These are phyloP conservation scores for Yarrowia bubula DNA, from an alignment of 805 yeast species.

Conservation along the genomic window DNA sequence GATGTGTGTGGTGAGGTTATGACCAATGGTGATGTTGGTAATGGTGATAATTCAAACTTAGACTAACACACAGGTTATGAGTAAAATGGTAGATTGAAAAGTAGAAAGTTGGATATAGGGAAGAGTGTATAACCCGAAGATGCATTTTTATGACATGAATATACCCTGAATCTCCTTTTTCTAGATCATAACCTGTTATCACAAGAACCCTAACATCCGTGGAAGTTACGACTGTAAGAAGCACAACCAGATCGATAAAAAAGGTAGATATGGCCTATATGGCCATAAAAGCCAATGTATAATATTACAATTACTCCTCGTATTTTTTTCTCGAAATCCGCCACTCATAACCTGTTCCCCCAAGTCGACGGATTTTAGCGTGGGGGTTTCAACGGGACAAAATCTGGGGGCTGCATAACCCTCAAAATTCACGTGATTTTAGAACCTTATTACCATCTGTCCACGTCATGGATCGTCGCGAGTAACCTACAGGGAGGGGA, in stretches of 20 bases:
- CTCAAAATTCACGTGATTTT: background rate
- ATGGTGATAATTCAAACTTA: background rate
- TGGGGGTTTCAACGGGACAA: background rate
- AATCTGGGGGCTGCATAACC: background rate
- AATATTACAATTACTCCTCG: background rate
- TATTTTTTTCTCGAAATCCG: background rate
- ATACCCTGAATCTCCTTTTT: too few relatives aligned
- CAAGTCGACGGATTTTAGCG: conserved; percentile 16
- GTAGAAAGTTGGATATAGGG: background rate
- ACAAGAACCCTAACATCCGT: background rate
- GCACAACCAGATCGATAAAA: too few relatives aligned
- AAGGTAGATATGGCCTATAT: too few relatives aligned
- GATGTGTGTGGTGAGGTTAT: background rate
- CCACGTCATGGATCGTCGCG: conserved; percentile 6
- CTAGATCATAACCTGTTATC: background rate
- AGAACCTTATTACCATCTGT: background rate
- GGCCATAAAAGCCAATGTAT: too few relatives aligned
- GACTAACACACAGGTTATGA: background rate
- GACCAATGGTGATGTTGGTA: conserved; percentile 14
- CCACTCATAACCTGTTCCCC: conserved; percentile 9
- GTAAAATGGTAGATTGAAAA: background rate
- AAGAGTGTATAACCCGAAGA: too few relatives aligned
- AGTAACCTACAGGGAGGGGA: background rate
- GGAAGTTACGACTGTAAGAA: too few relatives aligned
- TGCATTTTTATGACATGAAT: too few relatives aligned